Evolutionary conservation across 1,139 yeast species (phyloP), one percentile per base, ranked within the genome.

Genomic region (Yamadazyma sp.): DNA sequence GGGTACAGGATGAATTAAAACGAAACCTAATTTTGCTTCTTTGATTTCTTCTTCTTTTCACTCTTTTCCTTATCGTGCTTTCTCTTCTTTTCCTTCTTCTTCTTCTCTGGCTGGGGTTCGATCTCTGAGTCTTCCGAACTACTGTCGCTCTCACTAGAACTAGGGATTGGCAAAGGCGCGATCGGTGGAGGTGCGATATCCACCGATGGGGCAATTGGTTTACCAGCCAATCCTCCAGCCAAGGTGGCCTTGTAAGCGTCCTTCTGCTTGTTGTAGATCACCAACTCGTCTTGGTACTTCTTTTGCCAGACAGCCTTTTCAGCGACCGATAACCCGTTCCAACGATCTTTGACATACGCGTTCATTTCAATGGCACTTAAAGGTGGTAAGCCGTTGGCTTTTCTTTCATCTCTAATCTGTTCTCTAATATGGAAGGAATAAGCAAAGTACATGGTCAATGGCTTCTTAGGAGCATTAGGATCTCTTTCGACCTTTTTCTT

Each of bases 371-470:
- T 77, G 38, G 91, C 86, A 17, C 83, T 72, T 48, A 84, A 69
- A 6, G 88, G 77, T 14, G 83, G 75, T 47, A 77, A 70, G 25
- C 83, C 83, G 42, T 73, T 69, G 37, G 69, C 66, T 44, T 66
- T 71, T 58, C 94, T 75, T 48, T 85, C 88, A 44, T 80, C 81
- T 45, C 83, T 79, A 48, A 88, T 65, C 36, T 58, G 55, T 44
- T 81, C 83, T 56, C 91, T 77, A 44, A 79, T 72, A 51, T 77
- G 77, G 51, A 82, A 81, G 31, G 83, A 77, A 59, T 79, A 88
- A 31, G 91, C 84, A 62, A 88, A 87, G 67, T 82, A 88, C 42
- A 87, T 85, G 28, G 96, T 87, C 56, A 86, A 67, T 17, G 84
- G 83, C 55, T 77, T 78, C 62, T 76, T 79, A 36, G 84, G 83